Evolutionary conservation across 148 eudicot genomes (phyloP), one percentile per base, ranked within the genome.

Genomic region (Spergularia bocconei): DNA sequence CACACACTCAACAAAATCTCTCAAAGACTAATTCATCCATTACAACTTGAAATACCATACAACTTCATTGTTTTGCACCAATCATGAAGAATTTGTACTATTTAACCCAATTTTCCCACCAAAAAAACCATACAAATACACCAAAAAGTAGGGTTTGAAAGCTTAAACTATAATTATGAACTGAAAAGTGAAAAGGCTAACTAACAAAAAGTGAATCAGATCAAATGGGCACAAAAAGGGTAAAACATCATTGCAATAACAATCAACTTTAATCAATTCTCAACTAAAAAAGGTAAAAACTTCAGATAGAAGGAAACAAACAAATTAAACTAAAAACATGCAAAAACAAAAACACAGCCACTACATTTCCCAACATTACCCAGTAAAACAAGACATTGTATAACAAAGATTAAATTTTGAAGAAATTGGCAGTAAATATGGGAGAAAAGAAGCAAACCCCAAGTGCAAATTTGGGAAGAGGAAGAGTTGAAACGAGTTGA

Each of bases 371-470:
- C 36, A 29, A 38, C n/a, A 72, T 38, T 38, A 2, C 65, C 75
- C 65, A 58, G 0, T 60, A 29, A 29, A 29, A 13, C 47, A 73
- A 55, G 19, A 70, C 50, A 48, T 60, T 25, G 44, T 38, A 75
- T 4, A 29, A 75, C 29, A 65, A 50, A 14, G 4, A 65, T 59
- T 2, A 64, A 52, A 53, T 29, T 63, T 52, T 63, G 77, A 64
- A 41, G 48, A 21, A 50, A 48, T 8, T 1, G 13, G 39, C 2
- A 62, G 33, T 11, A 14, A 19, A 11, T 5, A 41, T 17, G 0
- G 19, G 50, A 11, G 60, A 39, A 10, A 63, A 65, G 21, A 72
- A 78, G 71, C 36, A 63, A 71, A 71, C 65, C 75, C 54, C 56
- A 54, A 23, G 11, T 13, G 39, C 2, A 21, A 55, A 10, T 41